These are phyloP conservation scores for Tricholoma hemisulphureum DNA, from an alignment of 768 basidiomycete genomes.

Conservation along the genomic window DNA sequence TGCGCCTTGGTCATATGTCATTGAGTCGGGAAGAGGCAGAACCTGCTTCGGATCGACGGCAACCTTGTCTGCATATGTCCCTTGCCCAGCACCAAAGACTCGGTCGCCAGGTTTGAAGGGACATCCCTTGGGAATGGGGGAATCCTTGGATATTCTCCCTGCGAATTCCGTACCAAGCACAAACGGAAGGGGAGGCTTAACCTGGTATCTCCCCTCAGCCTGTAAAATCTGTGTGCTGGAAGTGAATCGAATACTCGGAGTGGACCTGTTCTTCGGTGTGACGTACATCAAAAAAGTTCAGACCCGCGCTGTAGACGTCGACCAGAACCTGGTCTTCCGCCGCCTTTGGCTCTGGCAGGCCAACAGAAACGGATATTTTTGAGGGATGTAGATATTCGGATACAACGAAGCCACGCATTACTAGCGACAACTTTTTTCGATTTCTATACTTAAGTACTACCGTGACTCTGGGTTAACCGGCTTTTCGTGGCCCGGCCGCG, in stretches of 20 bases:
- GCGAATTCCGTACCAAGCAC: slow-evolving; percentile 84
- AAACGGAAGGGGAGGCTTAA: slow-evolving; percentile 82
- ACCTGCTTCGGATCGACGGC: slow-evolving; percentile 50
- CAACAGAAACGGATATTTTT: slow-evolving; percentile 49
- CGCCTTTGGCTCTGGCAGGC: slow-evolving; percentile 59
- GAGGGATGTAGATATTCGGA: slow-evolving; percentile 68
- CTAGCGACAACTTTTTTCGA: too few relatives aligned
- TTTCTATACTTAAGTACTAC: too few relatives aligned
- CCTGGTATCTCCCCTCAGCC: slow-evolving; percentile 86
- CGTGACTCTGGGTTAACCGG: too few relatives aligned
- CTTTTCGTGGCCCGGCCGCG: too few relatives aligned
- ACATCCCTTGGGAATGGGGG: slow-evolving; percentile 79
- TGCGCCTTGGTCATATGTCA: slow-evolving; percentile 85
- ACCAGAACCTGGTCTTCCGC: slow-evolving; percentile 60
- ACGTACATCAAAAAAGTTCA: slow-evolving; percentile 76
- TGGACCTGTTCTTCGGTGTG: background rate
- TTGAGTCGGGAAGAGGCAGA: slow-evolving; percentile 66
- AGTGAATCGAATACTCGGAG: slow-evolving; percentile 10
- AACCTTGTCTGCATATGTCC: slow-evolving; percentile 77
- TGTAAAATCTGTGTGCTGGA: slow-evolving; percentile 62
- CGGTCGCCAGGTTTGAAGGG: slow-evolving; percentile 78
- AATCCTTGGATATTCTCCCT: slow-evolving; percentile 65
- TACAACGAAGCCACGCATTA: slow-evolving; percentile 80
- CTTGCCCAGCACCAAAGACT: slow-evolving; percentile 82
- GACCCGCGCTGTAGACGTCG: slow-evolving; percentile 70